Evolutionary conservation across 768 basidiomycete species (phyloP).

Genomic region (Chalciporus chontae): DNA sequence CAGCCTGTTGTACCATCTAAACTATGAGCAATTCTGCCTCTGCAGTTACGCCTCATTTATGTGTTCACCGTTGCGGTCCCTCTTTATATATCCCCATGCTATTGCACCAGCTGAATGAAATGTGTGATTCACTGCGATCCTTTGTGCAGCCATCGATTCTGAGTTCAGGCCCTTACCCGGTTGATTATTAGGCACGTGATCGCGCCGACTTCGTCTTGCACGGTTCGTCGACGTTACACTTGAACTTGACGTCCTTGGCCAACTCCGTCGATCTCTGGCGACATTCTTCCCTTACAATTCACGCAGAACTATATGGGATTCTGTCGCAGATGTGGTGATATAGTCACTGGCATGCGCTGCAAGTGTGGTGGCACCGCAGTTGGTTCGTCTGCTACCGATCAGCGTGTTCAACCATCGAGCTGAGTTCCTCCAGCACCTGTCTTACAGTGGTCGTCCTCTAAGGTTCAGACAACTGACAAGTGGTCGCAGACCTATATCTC

Average conservation of each 20-base stretch:
- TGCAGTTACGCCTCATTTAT: too few species aligned
- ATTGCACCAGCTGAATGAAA: too few species aligned
- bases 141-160: too few species aligned
- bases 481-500: slow-evolving; percentile 82
- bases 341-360: slow-evolving; percentile 67
- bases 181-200: slow-evolving; percentile 19
- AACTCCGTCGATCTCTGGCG: background rate
- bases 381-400: slow-evolving; percentile 47
- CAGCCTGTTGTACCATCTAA: slow-evolving; percentile 36
- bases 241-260: slow-evolving; percentile 1
- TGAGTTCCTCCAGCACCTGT: slow-evolving; percentile 52
- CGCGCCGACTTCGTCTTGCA: too few species aligned
- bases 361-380: slow-evolving; percentile 78
- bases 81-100: too few species aligned
- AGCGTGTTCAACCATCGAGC: slow-evolving; percentile 2
- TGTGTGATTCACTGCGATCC: too few species aligned
- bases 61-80: too few species aligned
- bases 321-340: slow-evolving; percentile 82
- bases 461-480: slow-evolving; percentile 50
- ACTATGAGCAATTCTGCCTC: slow-evolving; percentile 16
- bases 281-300: background rate
- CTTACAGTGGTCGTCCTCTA: slow-evolving; percentile 53
- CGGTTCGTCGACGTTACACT: too few species aligned
- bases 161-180: too few species aligned
- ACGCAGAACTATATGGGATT: slow-evolving; percentile 59